Conservation (phyloP, 768 basidiomycete species). For the Termitomyces sp. region DNA sequence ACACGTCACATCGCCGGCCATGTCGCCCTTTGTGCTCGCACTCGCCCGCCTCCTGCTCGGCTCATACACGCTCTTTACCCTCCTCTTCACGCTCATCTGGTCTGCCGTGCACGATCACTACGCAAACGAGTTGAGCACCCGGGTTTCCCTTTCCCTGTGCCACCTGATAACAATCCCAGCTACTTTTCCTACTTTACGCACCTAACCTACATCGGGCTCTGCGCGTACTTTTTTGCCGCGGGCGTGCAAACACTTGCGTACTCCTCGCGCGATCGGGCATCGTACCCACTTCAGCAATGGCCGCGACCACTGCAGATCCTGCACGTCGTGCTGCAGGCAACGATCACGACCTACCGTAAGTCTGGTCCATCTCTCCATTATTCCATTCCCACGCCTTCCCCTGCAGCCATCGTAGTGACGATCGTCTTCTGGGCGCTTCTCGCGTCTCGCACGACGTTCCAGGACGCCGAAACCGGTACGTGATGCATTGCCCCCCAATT, state of each 20-base stretch:
- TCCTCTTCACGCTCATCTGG: conserved; percentile 32
- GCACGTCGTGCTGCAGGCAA: conserved; percentile 48
- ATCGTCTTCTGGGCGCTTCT: too few species aligned
- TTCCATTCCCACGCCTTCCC: too few species aligned
- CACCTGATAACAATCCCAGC: too few species aligned
- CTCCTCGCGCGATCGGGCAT: conserved; percentile 13
- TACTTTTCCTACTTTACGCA: conserved; percentile 37
- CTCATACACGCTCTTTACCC: conserved; percentile 39
- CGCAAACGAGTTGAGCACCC: conserved; percentile 23
- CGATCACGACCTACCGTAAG: conserved; percentile 54
- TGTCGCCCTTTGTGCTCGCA: conserved; percentile 28
- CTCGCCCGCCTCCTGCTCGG: conserved; percentile 41
- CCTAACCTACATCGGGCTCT: conserved; percentile 56
- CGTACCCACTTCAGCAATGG: conserved; percentile 59
- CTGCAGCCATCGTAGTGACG: too few species aligned
- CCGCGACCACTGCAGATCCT: conserved; percentile 46
- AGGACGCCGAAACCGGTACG: too few species aligned
- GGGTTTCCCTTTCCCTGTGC: too few species aligned
- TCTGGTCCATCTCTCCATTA: too few species aligned
- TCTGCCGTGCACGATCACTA: conserved; percentile 19
- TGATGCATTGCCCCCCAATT: too few species aligned
- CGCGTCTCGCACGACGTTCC: too few species aligned
- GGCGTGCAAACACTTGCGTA: conserved; percentile 47
- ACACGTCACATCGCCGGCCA: background rate
- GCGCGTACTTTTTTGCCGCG: conserved; percentile 58